A percentile compares a stretch with the other conserved stretches of the same genome.
These are phyloP conservation scores for Teunomyces kruisii DNA, from an alignment of 805 yeast genomes.

Conservation along the genomic window DNA sequence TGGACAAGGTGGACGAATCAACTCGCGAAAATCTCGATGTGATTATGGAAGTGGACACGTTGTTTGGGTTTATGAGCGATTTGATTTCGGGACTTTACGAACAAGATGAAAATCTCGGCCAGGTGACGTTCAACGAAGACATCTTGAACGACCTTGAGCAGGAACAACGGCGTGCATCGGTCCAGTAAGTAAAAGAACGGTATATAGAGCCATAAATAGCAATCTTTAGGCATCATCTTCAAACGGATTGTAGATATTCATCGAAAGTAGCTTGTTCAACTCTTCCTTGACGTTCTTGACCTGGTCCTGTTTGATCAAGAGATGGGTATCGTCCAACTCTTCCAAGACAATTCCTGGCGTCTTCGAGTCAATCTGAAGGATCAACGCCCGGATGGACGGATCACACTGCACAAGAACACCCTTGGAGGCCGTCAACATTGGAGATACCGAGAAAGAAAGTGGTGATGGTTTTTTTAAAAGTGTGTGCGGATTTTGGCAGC, in stretches of 20 bases:
- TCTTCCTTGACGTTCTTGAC: constrained; percentile 76
- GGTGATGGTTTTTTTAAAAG: background rate
- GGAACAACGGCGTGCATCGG: background rate
- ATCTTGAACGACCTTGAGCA: constrained; percentile 21
- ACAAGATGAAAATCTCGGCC: constrained; percentile 11
- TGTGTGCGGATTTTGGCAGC: background rate
- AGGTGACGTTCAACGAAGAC: constrained; percentile 23
- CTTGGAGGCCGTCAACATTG: constrained; percentile 44
- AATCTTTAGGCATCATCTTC: constrained; percentile 47
- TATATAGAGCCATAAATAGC: background rate
- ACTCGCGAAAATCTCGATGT: constrained; percentile 36
- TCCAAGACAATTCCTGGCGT: constrained; percentile 66
- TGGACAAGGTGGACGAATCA: constrained; percentile 20
- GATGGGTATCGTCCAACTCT: constrained; percentile 90
- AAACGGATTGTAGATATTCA: constrained; percentile 81
- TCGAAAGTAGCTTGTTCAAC: constrained; percentile 69
- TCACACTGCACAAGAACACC: constrained; percentile 60
- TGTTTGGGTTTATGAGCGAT: constrained; percentile 50
- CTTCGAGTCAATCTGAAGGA: constrained; percentile 76
- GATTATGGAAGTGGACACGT: constrained; percentile 63
- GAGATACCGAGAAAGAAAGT: background rate
- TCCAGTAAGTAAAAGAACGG: background rate
- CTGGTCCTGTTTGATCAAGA: constrained; percentile 74
- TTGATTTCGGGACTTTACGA: constrained; percentile 23
- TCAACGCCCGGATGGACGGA: constrained; percentile 88